A percentile compares a stretch with the other conserved stretches of the same genome.
These are phyloP conservation scores for Chlamydomonas sp. DNA, from an alignment of 139 green algal genomes.

Conservation along the genomic window DNA sequence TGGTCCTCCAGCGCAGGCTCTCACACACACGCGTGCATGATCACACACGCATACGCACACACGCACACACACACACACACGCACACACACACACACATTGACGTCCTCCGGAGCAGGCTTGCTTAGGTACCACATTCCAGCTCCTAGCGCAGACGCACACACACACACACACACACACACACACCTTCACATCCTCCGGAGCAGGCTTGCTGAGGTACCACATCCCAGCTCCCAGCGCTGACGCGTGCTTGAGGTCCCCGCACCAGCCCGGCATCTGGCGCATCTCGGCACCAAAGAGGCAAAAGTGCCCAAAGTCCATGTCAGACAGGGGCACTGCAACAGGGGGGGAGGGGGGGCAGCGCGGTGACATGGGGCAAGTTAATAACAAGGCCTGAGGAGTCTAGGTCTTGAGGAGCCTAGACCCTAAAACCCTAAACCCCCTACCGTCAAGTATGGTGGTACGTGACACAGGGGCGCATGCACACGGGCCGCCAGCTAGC, in stretches of 20 bases:
- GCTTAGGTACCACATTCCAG: slow-evolving; percentile 41
- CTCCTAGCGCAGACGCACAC: slow-evolving; percentile 44
- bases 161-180: too few relatives aligned
- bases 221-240: slow-evolving; percentile 40
- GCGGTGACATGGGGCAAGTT: too few relatives aligned
- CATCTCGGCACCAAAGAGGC: slow-evolving; percentile 47
- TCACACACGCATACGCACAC: background rate
- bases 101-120: slow-evolving; percentile 10
- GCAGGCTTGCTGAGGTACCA: slow-evolving; percentile 34
- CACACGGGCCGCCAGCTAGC: too few relatives aligned
- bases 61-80: too few relatives aligned
- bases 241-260: slow-evolving; percentile 48
- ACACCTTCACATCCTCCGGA: background rate
- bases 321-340: background rate
- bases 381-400: too few relatives aligned
- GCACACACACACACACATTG: too few relatives aligned
- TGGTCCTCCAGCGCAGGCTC: background rate
- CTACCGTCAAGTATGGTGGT: too few relatives aligned
- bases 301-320: slow-evolving; percentile 50
- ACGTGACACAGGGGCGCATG: too few relatives aligned
- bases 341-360: background rate
- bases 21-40: background rate
- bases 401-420: too few relatives aligned
- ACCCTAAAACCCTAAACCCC: too few relatives aligned
- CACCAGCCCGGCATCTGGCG: slow-evolving; percentile 61